Conservation (phyloP, 1,284 basidiomycete genomes). For the Fomitopsis pinicola region DNA sequence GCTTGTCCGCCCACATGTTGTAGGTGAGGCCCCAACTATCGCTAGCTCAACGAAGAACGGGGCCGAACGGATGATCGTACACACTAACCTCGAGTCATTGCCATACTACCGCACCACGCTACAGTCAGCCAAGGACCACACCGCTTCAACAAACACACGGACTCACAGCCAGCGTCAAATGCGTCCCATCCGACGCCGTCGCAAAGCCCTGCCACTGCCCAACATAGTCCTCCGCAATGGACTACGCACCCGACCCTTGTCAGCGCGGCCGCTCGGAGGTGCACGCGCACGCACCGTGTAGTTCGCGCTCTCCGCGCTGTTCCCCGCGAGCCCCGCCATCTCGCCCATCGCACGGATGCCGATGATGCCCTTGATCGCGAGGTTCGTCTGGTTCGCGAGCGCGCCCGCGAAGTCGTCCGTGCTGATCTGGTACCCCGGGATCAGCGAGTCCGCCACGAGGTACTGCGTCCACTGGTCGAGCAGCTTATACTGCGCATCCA, state of each 20-base stretch:
- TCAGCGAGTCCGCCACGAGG: conserved; percentile 62
- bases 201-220: conserved; percentile 50
- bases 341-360: conserved; percentile 68
- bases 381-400: conserved; percentile 73
- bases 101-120: conserved; percentile 36
- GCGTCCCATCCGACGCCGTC: conserved; percentile 42
- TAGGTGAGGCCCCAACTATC: conserved; percentile 62
- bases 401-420: conserved; percentile 72
- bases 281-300: conserved; percentile 46
- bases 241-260: conserved; percentile 24
- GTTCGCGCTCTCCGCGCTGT: conserved; percentile 43
- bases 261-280: background rate
- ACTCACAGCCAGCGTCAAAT: conserved; percentile 49
- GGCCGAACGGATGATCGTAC: background rate
- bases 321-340: conserved; percentile 49
- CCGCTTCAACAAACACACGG: background rate
- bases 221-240: conserved; percentile 53
- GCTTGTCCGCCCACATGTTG: conserved; percentile 62
- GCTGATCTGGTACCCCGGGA: conserved; percentile 57
- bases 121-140: background rate
- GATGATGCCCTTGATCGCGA: conserved; percentile 75
- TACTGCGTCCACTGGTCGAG: conserved; percentile 73
- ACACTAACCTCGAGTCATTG: conserved; percentile 35
- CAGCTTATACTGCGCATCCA: conserved; percentile 39
- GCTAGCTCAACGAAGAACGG: background rate